These are phyloP conservation scores for Allodekkera sacchari DNA, from an alignment of 805 yeast genomes.

Conservation along the genomic window DNA sequence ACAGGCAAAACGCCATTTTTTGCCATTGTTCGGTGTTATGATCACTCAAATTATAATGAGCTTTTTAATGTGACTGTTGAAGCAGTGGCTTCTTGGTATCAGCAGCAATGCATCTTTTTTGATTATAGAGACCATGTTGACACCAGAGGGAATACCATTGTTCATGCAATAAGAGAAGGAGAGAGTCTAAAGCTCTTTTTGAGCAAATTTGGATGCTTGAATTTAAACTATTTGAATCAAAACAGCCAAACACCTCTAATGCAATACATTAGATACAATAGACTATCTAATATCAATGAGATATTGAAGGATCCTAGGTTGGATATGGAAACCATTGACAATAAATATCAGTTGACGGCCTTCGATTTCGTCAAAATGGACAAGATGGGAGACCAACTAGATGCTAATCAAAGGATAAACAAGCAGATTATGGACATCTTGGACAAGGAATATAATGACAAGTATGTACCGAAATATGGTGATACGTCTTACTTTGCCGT, in stretches of 20 bases:
- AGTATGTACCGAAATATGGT: slow-evolving; percentile 15
- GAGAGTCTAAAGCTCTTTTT: slow-evolving; percentile 37
- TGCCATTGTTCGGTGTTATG: slow-evolving; percentile 71
- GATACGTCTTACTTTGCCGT: slow-evolving; percentile 24
- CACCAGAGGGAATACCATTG: slow-evolving; percentile 59
- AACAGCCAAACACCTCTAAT: slow-evolving; percentile 62
- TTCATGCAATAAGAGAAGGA: slow-evolving; percentile 54
- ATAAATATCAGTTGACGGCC: slow-evolving; percentile 26
- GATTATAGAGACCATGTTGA: slow-evolving; percentile 62
- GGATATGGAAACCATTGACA: slow-evolving; percentile 29
- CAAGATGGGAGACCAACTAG: slow-evolving; percentile 7
- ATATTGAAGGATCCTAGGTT: slow-evolving; percentile 44
- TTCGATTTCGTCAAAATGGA: slow-evolving; percentile 39
- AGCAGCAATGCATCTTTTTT: slow-evolving; percentile 21
- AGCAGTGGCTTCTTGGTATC: slow-evolving; percentile 37
- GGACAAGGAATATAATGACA: slow-evolving; percentile 20
- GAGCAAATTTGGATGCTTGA: slow-evolving; percentile 27
- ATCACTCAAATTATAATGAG: slow-evolving; percentile 51
- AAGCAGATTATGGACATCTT: slow-evolving; percentile 26
- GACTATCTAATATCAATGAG: slow-evolving; percentile 47
- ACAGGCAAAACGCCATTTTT: slow-evolving; percentile 74
- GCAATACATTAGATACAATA: slow-evolving; percentile 59
- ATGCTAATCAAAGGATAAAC: slow-evolving; percentile 5
- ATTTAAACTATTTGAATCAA: slow-evolving; percentile 54
- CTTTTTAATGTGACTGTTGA: slow-evolving; percentile 39